Evolutionary conservation across 345 rosid genomes (phyloP), one percentile per base, ranked within the genome.

Genomic region (Salix udensis): DNA sequence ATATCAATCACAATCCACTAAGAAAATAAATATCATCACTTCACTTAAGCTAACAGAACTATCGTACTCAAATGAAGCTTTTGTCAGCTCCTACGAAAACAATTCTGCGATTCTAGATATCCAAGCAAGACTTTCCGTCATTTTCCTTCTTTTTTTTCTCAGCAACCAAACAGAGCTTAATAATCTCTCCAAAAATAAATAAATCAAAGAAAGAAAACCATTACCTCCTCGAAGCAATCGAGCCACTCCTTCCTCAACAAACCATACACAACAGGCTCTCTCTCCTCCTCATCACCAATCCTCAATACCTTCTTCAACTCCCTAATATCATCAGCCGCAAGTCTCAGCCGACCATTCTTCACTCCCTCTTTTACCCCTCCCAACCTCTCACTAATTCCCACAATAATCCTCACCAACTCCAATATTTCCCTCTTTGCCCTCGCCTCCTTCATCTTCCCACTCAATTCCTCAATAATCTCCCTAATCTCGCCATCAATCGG

Each of bases 221-320:
- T 18, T 87, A 93, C 99, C 94, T 90, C 89, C 58, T 96, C 99
- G 75, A 92, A 96, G 84, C 92, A 89, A 78, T 83, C 88, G 23
- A 80, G 76, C 99, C 97, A 96, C 77, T 89, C 91, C 39, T 89
- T 85, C 83, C 92, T 87, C 81, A 96, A 77, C 81, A 96, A 77
- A 42, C 85, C 86, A 21, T 92, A 92, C 1, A 90, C 92, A 23
- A 87, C 76, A 42, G 99, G 99, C 76, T 95, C 98, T 11, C 84
- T 86, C 15, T 78, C 91, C 71, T 86, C 90, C 75, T 87, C 91
- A 40, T 91, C 89, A 31, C 86, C 93, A 68, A 92, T 78, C 77
- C 98, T 90, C 83, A 92, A 83, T 2, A 84, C 92, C 55, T 60
- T 69, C 86, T 86, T 96, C 88, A 96, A 76, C 24, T 85, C 92